Evolutionary conservation across 805 yeast genomes (phyloP).

Genomic region (Hyphopichia homilentoma): DNA sequence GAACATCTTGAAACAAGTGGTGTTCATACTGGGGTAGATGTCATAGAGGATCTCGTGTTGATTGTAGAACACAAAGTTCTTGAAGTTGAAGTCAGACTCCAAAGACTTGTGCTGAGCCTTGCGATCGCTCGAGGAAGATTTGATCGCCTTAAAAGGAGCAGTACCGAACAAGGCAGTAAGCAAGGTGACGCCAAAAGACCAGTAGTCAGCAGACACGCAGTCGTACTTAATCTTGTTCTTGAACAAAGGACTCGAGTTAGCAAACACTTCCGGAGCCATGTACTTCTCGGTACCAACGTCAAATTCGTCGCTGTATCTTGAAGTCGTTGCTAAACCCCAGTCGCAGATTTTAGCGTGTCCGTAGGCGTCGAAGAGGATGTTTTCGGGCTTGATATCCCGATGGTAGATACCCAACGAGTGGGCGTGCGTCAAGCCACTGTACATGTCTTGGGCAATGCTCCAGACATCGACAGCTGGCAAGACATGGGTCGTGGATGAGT

Average conservation of each 20-base stretch:
- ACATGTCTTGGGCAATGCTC: conserved; percentile 46
- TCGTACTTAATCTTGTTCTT: conserved; percentile 26
- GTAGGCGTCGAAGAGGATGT: conserved; percentile 48
- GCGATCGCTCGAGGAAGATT: conserved; percentile 6
- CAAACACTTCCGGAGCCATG: conserved; percentile 53
- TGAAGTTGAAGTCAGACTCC: conserved; percentile 41
- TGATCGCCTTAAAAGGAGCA: conserved; percentile 44
- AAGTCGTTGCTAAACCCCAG: conserved; percentile 65
- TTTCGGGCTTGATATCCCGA: conserved; percentile 74
- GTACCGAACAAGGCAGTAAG: conserved; percentile 49
- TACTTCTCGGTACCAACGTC: conserved; percentile 57
- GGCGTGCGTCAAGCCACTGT: conserved; percentile 48
- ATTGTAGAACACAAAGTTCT: conserved; percentile 34
- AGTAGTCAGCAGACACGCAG: conserved; percentile 46
- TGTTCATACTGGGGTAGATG: conserved; percentile 45
- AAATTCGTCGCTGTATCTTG: conserved; percentile 24
- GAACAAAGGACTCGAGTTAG: conserved; percentile 7
- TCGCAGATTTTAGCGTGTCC: conserved; percentile 64
- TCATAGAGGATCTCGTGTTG: conserved; percentile 43
- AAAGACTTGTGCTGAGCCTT: conserved; percentile 6
- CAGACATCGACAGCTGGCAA: conserved; percentile 21
- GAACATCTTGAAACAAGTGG: conserved; percentile 39
- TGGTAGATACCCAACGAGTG: conserved; percentile 62
- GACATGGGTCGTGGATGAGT: conserved; percentile 13
- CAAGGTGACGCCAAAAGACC: conserved; percentile 53